phyloP scores from a whole-genome alignment of 495 filamentous ascomycete species.

The Pyrenula aspistea region DNA sequence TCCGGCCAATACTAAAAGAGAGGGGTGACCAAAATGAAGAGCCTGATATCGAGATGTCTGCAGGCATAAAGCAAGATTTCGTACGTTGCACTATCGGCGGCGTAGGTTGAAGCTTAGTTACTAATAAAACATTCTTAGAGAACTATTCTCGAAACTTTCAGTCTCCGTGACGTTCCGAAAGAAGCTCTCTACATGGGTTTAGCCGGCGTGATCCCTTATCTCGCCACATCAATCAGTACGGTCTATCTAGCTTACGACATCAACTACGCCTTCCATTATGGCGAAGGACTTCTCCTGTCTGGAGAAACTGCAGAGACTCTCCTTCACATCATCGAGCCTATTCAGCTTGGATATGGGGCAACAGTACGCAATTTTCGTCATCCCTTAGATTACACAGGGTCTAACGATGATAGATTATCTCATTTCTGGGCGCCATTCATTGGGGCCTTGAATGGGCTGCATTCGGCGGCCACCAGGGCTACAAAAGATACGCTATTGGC shows the following conservation, averaged over 20 bases:
- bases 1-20: slow-evolving; percentile 41
- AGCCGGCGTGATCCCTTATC: slow-evolving; percentile 82
- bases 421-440: slow-evolving; percentile 92
- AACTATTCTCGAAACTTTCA: slow-evolving; percentile 81
- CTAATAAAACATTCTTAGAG: slow-evolving; percentile 31
- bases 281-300: slow-evolving; percentile 51
- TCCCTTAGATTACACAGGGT: background rate
- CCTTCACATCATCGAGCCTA: slow-evolving; percentile 72
- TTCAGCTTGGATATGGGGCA: slow-evolving; percentile 90
- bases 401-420: slow-evolving; percentile 53
- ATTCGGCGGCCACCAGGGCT: slow-evolving; percentile 60
- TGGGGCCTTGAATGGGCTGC: slow-evolving; percentile 81
- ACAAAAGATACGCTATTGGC: slow-evolving; percentile 71
- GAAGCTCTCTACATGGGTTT: slow-evolving; percentile 74
- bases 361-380: slow-evolving; percentile 44
- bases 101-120: slow-evolving; percentile 4
- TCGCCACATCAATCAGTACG: slow-evolving; percentile 79
- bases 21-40: slow-evolving; percentile 18
- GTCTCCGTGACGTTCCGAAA: slow-evolving; percentile 60
- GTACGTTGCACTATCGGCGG: slow-evolving; percentile 34
- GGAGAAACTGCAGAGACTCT: slow-evolving; percentile 60
- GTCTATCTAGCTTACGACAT: slow-evolving; percentile 76
- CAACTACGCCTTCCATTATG: slow-evolving; percentile 47
- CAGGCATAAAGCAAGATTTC: slow-evolving; percentile 58
- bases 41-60: slow-evolving; percentile 49